These are phyloP conservation scores for Craspedostauros australis DNA, from an alignment of 108 stramenopile species.

Conservation along the genomic window DNA sequence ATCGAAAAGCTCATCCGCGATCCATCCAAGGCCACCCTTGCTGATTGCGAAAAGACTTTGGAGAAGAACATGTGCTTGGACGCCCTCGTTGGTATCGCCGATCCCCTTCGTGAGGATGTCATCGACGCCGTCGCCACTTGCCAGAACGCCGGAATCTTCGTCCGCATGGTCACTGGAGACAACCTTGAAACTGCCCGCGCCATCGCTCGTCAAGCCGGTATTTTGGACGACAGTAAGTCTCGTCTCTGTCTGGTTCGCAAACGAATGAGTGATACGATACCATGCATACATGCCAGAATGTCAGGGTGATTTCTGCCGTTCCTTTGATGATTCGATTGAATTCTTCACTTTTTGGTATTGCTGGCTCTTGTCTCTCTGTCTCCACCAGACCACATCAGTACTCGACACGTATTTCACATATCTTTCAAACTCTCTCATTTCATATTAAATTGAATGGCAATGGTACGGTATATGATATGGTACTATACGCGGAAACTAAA, in stretches of 20 bases:
- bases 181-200: constrained; percentile 90
- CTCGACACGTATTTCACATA: too few relatives aligned
- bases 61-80: constrained; percentile 65
- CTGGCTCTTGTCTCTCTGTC: too few relatives aligned
- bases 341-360: constrained; percentile 1
- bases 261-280: too few relatives aligned
- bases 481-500: too few relatives aligned
- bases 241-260: too few relatives aligned
- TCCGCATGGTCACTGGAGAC: constrained; percentile 98
- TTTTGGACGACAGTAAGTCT: constrained; percentile 57
- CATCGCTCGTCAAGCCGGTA: constrained; percentile 90
- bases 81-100: constrained; percentile 86
- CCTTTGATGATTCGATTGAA: too few relatives aligned
- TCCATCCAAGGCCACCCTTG: constrained; percentile 15
- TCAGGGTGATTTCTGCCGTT: too few relatives aligned
- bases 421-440: too few relatives aligned
- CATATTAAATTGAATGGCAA: too few relatives aligned
- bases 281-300: too few relatives aligned
- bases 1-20: constrained; percentile 31
- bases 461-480: too few relatives aligned
- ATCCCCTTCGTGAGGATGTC: constrained; percentile 85
- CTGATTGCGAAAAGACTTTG: constrained; percentile 41
- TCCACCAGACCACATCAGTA: too few relatives aligned
- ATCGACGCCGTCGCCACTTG: constrained; percentile 85
- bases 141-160: constrained; percentile 90